Evolutionary conservation across 495 filamentous ascomycete genomes (phyloP), one percentile per base, ranked within the genome.

Genomic region (Penicillium cinerascens): DNA sequence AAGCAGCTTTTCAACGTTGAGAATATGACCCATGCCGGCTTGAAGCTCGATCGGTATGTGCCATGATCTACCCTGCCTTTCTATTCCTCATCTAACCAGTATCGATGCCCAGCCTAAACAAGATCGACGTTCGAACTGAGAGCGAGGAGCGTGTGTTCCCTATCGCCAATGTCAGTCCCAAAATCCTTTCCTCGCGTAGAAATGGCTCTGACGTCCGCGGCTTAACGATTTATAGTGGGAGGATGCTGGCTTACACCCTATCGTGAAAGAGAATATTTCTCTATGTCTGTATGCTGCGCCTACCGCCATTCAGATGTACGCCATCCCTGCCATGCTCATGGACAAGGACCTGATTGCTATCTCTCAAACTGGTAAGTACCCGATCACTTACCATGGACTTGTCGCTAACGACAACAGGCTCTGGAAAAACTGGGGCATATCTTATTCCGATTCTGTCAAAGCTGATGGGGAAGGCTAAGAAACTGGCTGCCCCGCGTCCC

Each of bases 401-500:
- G 52, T 16, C 23, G 49, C 51, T 54, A 16, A 59, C 27, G 18
- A 41, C 26, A 54, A 7, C 49, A 97, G 92, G 93, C 20, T 96
- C 92, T 36, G 93, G 93, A 49, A 98, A 98, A 74, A 98, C 93
- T 1, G 93, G 86, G 0, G 91, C 93, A 0, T 98, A 91, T 61
- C 67, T 98, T 3, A 85, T 97, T 50, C 93, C 93, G 0, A 89
- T 93, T 40, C 57, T 97, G 37, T 95, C 91, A 33, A 83, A 89
- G 68, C 68, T 97, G 23, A 95, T 96, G 90, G 93, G 93, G 21
- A 97, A 97, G 71, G 89, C 86, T 0, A 91, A 87, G 68, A 89
- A 89, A 68, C 72, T 95, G 2, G 82, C 84, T 1, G 91, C 87
- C 15, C 77, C 83, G 42, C 87, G 91, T 23, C 91, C 92, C 0